Conservation (phyloP, 257 asterid species). For the Echium plantagineum region DNA sequence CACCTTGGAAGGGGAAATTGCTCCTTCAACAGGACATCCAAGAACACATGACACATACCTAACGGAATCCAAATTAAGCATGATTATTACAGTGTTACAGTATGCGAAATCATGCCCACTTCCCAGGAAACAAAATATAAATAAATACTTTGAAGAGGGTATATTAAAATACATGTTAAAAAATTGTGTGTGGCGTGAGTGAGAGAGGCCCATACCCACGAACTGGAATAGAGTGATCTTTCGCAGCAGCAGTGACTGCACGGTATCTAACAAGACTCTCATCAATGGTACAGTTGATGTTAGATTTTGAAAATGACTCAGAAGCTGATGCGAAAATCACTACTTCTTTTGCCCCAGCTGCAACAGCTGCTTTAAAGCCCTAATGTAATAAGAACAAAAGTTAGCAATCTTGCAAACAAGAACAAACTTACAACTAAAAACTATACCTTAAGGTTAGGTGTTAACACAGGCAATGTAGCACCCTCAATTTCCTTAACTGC, state of each 20-base stretch:
- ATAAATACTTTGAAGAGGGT: not conserved
- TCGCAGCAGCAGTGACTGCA: constrained; percentile 69
- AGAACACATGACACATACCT: constrained; percentile 85
- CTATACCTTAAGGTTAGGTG: constrained; percentile 77
- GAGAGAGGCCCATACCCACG: constrained; percentile 52
- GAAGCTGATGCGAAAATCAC: constrained; percentile 97
- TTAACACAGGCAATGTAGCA: constrained; percentile 69
- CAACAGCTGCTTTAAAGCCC: constrained; percentile 93
- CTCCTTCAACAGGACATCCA: constrained; percentile 90
- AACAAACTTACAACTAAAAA: not conserved
- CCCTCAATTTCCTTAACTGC: constrained; percentile 64
- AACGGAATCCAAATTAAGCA: constrained; percentile 7
- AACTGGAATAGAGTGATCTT: constrained; percentile 67
- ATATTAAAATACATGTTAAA: not conserved
- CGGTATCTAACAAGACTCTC: constrained; percentile 79
- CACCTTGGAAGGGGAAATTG: constrained; percentile 60
- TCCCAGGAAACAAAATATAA: not conserved
- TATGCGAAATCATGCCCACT: not conserved
- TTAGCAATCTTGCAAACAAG: not conserved
- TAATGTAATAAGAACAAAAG: constrained; percentile 13
- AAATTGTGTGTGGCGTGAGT: not conserved
- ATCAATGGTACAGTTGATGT: constrained; percentile 85
- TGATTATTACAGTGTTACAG: constrained; percentile 9
- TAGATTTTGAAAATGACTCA: constrained; percentile 82
- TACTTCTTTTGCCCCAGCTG: constrained; percentile 91